Base-by-base conservation (phyloP, 1,139 yeast species). In the Tardiomyces depauwii region DNA sequence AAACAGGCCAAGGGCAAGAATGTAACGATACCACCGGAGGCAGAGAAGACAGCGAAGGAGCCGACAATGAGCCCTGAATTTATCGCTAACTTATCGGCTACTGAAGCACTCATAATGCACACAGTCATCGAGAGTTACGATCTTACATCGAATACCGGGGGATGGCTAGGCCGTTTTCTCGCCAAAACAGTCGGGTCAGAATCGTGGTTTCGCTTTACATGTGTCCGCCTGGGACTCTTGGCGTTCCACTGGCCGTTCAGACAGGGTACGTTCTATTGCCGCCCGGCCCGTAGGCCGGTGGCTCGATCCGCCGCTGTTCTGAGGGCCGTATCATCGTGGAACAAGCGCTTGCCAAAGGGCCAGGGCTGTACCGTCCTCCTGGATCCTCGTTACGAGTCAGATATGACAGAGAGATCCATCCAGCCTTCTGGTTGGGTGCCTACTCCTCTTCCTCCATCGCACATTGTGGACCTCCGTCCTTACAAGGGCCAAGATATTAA, bases 191-290 rank as follows among this genome's bases (percentile, higher is more conserved):
- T 69, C 40, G 74, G 74, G 5, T 54, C 59, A 27, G 51, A 60
- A 12, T 62, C 72, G 1, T 53, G 49, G 23, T 55, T 55, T 47
- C 65, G 66, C 47, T 54, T 67, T 2, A 52, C 68, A 21, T 64
- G 69, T 43, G 63, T 70, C 19, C 61, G 69, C 30, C 56, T 70
- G 56, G 74, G 74, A 1, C 55, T 70, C 27, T 51, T 70, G 33
- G 74, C 71, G 2, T 70, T 70, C 49, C 74, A 71, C 49, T 70
- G 74, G 74, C 74, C 74, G n/a, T 70, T 70, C 51, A 58, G 70
- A 36, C 66, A 71, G 51, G 57, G 71, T 4, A 66, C 69, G 4
- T 67, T 70, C 49, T 71, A 66, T 52, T 64, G 70, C 25, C 57
- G 68, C 32, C 59, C 64, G 3, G 62, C 72, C 10, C 63, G 59